Evolutionary conservation across 805 yeast species (phyloP), one percentile per base, ranked within the genome.

Genomic region (Grigorovia jiainica): DNA sequence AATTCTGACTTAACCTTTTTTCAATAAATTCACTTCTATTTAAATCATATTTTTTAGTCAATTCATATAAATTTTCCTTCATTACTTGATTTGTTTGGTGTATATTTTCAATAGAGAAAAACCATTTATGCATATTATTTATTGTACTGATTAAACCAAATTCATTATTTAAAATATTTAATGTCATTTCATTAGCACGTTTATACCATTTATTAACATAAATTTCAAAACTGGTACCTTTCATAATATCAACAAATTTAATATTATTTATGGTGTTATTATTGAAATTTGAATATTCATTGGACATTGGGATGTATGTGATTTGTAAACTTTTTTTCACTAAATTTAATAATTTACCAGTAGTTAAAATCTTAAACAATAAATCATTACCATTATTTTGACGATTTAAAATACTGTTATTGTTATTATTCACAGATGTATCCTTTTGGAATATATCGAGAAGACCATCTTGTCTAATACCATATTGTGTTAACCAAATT

Each of bases 301-400:
- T 35, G n/a, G 57, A 29, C n/a, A 44, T 21, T 2, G 56, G 52
- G 13, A 51, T 17, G 18, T 39, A 32, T 19, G 50, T 52, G 4
- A 54, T 18, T 11, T 50, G 52, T 30, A 44, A 56, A 47, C 55
- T 68, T 57, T 44, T 62, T 61, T 44, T 64, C 33, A 31, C 68
- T 3, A 90, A 79, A 52, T 86, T 84, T 43, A 87, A 64, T 51
- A 80, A 80, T 60, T 87, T 89, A 1, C 99, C 99, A 0, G 96
- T 85, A 39, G 78, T 66, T 19, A 90, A 64, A 0, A 90, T 71
- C 58, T 82, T 81, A 38, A 71, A 70, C 13, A 59, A 35, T 16
- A 56, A 38, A 16, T 40, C 45, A n/a, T 39, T 39, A 9, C 36
- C 39, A 11, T 27, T 27, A 7, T 27, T 27, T 6, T 13, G 11